A percentile compares a stretch with the other conserved stretches of the same genome.
These are phyloP conservation scores for Eleusine indica DNA, from an alignment of 176 grass and related monocot genomes.

Conservation along the genomic window DNA sequence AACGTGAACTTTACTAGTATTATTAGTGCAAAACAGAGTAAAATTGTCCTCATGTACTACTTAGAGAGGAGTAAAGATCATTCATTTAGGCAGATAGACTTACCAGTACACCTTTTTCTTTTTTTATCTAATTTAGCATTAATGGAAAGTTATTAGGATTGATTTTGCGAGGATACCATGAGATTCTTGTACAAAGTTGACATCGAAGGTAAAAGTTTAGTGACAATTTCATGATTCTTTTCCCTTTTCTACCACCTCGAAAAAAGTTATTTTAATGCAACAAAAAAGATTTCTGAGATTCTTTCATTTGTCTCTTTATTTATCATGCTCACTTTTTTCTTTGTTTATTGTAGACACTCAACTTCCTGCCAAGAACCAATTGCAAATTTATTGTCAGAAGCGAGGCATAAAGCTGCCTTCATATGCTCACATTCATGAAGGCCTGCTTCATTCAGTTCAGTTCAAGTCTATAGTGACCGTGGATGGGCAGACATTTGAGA, in stretches of 20 bases:
- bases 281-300: neutral
- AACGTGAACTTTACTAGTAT: neutral
- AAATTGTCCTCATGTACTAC: neutral
- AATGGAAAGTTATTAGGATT: conserved; percentile 28
- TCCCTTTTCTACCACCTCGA: neutral
- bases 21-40: conserved; percentile 23
- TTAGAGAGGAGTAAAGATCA: conserved; percentile 9
- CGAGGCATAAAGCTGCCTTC: conserved; percentile 49
- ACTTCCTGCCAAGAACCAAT: conserved; percentile 58
- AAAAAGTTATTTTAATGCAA: conserved; percentile 3
- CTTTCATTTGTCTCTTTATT: conserved; percentile 5
- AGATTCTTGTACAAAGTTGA: conserved; percentile 3
- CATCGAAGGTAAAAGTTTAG: conserved; percentile 14
- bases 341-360: conserved; percentile 40
- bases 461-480: conserved; percentile 77
- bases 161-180: neutral
- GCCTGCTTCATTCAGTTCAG: conserved; percentile 37
- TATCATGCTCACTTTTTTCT: neutral
- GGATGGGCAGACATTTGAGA: conserved; percentile 72
- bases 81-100: conserved; percentile 34
- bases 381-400: conserved; percentile 77
- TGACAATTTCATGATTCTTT: conserved; percentile 1
- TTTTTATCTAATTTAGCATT: conserved; percentile 18
- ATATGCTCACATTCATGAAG: conserved; percentile 43
- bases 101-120: conserved; percentile 13